Base-by-base conservation (phyloP, 352 stramenopile genomes). In the Pythium pyrilobum region DNA sequence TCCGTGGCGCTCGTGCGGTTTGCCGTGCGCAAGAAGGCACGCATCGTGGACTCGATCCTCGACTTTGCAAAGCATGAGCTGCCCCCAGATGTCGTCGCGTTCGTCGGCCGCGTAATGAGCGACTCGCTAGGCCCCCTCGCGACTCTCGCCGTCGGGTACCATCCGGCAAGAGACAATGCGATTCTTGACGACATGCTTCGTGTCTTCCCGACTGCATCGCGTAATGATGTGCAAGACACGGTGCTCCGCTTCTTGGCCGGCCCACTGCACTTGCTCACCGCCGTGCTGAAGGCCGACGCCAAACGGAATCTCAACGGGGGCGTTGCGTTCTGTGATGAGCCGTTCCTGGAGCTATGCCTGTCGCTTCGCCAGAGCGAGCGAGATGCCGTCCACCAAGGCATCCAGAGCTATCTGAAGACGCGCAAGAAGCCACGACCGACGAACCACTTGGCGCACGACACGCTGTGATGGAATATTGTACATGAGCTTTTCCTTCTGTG, bases 341-440 rank as follows among this genome's bases (percentile, higher is more conserved):
- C 36, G 23, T 55, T 55, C 29, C 15, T 55, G 24, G 36, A 55
- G 24, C 36, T 55, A 18, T 55, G 47, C 38, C 47, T 55, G 3
- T 41, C 49, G 18, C 27, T 56, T 10, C 49, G 49, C 5, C 38
- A 48, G 29, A 46, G 29, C 49, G 49, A 56, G 32, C 38, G 29
- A 4, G 49, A 56, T 8, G 2, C 49, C 4, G 37, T 48, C 27
- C 49, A 56, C 37, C 31, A 23, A 18, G 49, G n/a, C 2, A 34
- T 56, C 11, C 49, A 56, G 18, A 41, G 43, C 16, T 56, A 56
- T 28, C 23, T 56, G 2, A 18, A 56, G 7, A 48, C 49, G 6
- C 49, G 49, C 49, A 56, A 56, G 20, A 56, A 55, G n/a, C 47
- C 47, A 24, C 21, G 25, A 16, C 0, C 47, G 3, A 11, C n/a